Percentiles rank a stretch among this genome's conserved stretches.
These are phyloP conservation scores for Pichia inconspicua DNA, from an alignment of 1,139 yeast species.

Conservation along the genomic window DNA sequence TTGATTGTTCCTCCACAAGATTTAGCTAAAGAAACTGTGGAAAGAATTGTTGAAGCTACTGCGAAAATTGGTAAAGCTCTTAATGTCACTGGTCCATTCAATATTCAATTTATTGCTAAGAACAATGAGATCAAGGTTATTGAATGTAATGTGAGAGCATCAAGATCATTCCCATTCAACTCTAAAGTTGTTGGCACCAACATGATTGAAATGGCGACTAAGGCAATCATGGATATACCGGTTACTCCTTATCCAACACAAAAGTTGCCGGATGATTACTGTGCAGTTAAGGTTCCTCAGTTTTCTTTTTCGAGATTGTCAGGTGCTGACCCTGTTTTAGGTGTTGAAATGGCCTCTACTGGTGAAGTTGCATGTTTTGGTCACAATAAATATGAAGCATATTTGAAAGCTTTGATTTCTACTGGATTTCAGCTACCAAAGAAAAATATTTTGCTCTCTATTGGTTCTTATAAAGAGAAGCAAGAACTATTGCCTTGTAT, in stretches of 20 bases:
- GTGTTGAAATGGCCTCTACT: conserved; percentile 99
- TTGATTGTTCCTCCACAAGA: conserved; percentile 96
- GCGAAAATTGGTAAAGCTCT: conserved; percentile 94
- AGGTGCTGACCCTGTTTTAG: conserved; percentile 97
- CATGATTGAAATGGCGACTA: conserved; percentile 94
- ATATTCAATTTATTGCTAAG: conserved; percentile 87
- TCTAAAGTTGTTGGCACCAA: conserved; percentile 97
- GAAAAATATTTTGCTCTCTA: conserved; percentile 86
- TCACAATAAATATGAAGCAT: conserved; percentile 92
- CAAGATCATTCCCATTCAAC: conserved; percentile 97
- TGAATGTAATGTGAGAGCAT: conserved; percentile 97
- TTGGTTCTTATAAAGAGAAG: conserved; percentile 98
- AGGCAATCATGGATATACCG: conserved; percentile 88
- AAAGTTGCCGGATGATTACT: conserved; percentile 84
- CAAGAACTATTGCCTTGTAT: conserved; percentile 87
- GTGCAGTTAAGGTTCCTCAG: conserved; percentile 97
- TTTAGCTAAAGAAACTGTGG: conserved; percentile 83
- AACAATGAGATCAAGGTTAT: conserved; percentile 71
- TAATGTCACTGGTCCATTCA: conserved; percentile 96
- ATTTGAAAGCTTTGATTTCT: conserved; percentile 85
- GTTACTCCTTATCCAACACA: conserved; percentile 83
- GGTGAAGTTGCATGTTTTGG: conserved; percentile 99
- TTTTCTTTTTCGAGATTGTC: conserved; percentile 96
- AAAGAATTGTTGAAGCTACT: conserved; percentile 87
- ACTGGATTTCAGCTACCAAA: conserved; percentile 94